These are phyloP conservation scores for Prunus campanulata DNA, from an alignment of 306 rosid species.

Conservation along the genomic window DNA sequence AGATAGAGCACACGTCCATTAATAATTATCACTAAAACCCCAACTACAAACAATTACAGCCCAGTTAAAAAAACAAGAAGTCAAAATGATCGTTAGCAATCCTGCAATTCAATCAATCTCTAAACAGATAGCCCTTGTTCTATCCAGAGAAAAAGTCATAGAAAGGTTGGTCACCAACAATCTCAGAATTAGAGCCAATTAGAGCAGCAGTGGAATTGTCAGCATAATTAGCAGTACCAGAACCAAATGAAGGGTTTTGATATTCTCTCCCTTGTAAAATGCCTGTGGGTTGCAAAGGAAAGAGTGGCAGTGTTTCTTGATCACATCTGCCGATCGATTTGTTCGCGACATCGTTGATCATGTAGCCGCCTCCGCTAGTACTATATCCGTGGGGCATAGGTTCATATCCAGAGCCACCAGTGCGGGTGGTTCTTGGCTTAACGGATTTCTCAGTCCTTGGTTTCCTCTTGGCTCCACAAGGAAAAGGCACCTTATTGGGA, in stretches of 20 bases:
- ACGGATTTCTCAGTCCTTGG: slow-evolving; percentile 23
- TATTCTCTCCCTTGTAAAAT: slow-evolving; percentile 37
- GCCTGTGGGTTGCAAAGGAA: slow-evolving; percentile 82
- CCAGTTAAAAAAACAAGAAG: background rate
- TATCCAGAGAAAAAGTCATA: slow-evolving; percentile 29
- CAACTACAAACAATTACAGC: too few species aligned
- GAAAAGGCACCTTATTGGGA: slow-evolving; percentile 31
- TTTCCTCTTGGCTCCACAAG: slow-evolving; percentile 35
- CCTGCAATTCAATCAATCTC: background rate
- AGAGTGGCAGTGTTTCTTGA: slow-evolving; percentile 64
- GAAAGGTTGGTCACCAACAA: slow-evolving; percentile 13
- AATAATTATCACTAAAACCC: too few species aligned
- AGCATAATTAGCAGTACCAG: slow-evolving; percentile 4
- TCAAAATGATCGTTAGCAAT: background rate
- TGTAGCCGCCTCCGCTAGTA: slow-evolving; percentile 1
- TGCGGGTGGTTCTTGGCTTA: slow-evolving; percentile 16
- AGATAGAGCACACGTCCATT: too few species aligned
- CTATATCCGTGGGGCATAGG: background rate
- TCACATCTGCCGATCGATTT: background rate
- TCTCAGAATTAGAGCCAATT: slow-evolving; percentile 4
- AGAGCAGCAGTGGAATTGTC: slow-evolving; percentile 18
- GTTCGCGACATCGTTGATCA: background rate
- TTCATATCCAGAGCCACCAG: slow-evolving; percentile 12
- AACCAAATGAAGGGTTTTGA: background rate
- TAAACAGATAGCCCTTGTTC: background rate